Percentiles rank a stretch among this genome's conserved stretches.
phyloP scores from a whole-genome alignment of 805 yeast species.

The Lipomyces oligophaga region DNA sequence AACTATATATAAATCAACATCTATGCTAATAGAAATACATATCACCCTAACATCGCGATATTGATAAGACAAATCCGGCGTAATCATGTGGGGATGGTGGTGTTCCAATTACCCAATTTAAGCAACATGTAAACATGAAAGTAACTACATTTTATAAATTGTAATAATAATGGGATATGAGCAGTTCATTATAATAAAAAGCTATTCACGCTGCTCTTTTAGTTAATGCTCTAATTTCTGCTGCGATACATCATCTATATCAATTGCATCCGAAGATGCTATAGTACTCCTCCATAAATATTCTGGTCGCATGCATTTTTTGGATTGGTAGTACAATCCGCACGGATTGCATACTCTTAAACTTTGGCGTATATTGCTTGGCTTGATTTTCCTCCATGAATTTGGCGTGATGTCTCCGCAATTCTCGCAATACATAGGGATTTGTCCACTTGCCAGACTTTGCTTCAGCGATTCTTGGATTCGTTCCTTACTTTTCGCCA shows the following conservation, averaged over 20 bases:
- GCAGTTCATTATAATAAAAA: no score
- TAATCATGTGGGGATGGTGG: no score
- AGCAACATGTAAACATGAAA: no score
- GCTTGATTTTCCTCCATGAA: constrained; percentile 34
- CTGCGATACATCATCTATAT: constrained; percentile 15
- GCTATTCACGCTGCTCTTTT: no score
- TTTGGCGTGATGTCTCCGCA: constrained; percentile 35
- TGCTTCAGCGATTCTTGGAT: constrained; percentile 22
- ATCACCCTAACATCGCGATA: no score
- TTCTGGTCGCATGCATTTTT: constrained; percentile 36
- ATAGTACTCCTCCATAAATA: constrained; percentile 31
- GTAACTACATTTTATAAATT: no score
- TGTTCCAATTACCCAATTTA: no score
- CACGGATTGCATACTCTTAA: constrained; percentile 33
- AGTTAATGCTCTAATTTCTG: no score
- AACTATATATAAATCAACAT: not conserved
- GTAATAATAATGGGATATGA: no score
- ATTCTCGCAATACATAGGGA: constrained; percentile 34
- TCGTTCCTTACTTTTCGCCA: constrained; percentile 14
- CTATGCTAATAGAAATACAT: no score
- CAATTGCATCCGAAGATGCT: constrained; percentile 12
- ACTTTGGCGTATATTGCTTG: constrained; percentile 13
- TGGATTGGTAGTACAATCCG: constrained; percentile 35
- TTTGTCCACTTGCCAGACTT: constrained; percentile 30
- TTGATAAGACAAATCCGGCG: no score